Conservation (phyloP, 352 stramenopile genomes). For the Phytophthora europaea region DNA sequence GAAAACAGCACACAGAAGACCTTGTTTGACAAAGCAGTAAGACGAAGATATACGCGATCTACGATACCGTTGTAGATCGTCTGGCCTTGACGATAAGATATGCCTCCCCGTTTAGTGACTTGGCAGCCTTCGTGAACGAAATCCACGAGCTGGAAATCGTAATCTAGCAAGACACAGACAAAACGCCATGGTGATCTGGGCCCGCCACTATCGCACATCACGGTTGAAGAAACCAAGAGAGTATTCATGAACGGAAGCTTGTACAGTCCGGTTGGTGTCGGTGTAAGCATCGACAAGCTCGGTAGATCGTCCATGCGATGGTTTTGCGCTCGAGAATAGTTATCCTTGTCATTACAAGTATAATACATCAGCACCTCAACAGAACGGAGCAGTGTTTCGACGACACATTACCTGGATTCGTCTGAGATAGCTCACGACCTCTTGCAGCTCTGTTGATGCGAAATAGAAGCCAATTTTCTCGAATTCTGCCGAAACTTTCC, state of each 20-base stretch:
- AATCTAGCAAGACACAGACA: conserved; percentile 60
- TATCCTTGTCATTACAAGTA: conserved; percentile 36
- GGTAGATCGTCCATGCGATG: conserved; percentile 71
- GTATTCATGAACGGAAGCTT: conserved; percentile 55
- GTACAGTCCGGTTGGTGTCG: conserved; percentile 54
- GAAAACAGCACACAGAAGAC: conserved; percentile 70
- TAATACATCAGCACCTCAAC: neutral
- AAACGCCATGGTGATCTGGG: conserved; percentile 59
- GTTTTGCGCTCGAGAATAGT: conserved; percentile 55
- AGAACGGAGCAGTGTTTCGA: neutral
- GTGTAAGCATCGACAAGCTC: conserved; percentile 63
- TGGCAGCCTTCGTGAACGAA: conserved; percentile 68
- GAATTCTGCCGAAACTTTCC: conserved; percentile 59
- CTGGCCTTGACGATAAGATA: conserved; percentile 52
- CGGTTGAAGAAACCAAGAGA: conserved; percentile 55
- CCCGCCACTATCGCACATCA: conserved; percentile 33
- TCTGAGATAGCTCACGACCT: conserved; percentile 58
- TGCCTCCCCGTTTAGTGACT: conserved; percentile 37
- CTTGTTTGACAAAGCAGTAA: conserved; percentile 46
- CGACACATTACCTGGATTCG: conserved; percentile 50
- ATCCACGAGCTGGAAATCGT: conserved; percentile 71
- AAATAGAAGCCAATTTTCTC: conserved; percentile 72
- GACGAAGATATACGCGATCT: conserved; percentile 53
- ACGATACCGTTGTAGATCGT: conserved; percentile 63
- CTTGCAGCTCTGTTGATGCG: conserved; percentile 50